Evolutionary conservation across 1,139 yeast species (phyloP), one percentile per base, ranked within the genome.

Genomic region (Petasospora fabianii): DNA sequence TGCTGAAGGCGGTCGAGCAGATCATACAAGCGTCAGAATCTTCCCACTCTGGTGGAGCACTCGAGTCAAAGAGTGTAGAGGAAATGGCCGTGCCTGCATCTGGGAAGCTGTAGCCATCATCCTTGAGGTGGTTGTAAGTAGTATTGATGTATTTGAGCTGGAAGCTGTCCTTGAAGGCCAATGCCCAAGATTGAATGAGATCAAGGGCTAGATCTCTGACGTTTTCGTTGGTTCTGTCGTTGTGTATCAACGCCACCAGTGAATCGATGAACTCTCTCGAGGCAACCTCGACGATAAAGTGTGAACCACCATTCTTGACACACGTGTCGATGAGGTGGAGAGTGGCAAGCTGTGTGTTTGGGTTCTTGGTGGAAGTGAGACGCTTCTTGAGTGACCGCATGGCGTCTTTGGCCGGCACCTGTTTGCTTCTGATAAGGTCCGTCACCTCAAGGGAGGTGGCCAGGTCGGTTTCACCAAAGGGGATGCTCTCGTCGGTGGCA

Each of bases 11-110:
- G 27, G 73, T 77, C 39, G 95, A 88, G 54, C 97, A 87, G 43
- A 86, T 80, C 97, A 94, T 90, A 60, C 99, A 92, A 11, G 86
- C 87, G 54, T 88, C 96, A 14, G 88, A 82, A 56, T 94, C 98
- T 18, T 85, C 81, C 99, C 99, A 92, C 54, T 90, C 97, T 0
- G 98, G 98, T 3, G 99, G 97, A 5, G 92, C 90, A 46, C 81
- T 84, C 2, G 96, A 77, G 57, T 92, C 97, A 39, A 90, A 77
- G 61, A 88, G 77, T 14, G 46, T 39, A 12, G 46, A 38, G 6
- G 47, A 39, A 32, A 70, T 73, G 30, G 69, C 60, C 3, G 50
- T 31, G 10, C 49, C 50, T 17, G 41, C 55, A 36, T 34, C 66
- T 10, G 96, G 95, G 54, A 90, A 87, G 35, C 71, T 67, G 50